These are phyloP conservation scores for Aspergillus wentii DNA, from an alignment of 495 filamentous ascomycete species.

Conservation along the genomic window DNA sequence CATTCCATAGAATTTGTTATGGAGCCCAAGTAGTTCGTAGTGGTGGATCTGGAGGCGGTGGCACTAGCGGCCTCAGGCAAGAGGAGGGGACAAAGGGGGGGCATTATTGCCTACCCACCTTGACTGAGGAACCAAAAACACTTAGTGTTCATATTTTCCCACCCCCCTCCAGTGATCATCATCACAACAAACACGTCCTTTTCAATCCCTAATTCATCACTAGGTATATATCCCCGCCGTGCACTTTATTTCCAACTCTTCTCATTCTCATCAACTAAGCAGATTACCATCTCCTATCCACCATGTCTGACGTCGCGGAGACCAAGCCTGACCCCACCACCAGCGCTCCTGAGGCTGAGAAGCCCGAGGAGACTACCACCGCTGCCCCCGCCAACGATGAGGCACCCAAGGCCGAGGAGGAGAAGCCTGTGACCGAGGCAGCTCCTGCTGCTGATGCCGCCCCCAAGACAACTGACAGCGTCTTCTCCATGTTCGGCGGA, in stretches of 20 bases:
- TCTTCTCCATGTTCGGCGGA: conserved; percentile 98
- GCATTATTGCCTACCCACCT: conserved; percentile 16
- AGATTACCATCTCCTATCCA: no score
- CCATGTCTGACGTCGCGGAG: conserved; percentile 45
- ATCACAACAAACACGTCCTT: conserved; percentile 5
- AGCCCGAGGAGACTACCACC: conserved; percentile 35
- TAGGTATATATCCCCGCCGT: no score
- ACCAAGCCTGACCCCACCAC: conserved; percentile 47
- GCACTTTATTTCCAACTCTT: no score
- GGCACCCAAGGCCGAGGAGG: conserved; percentile 31
- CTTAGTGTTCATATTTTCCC: conserved; percentile 22
- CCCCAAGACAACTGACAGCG: conserved; percentile 59
- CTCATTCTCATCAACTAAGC: no score
- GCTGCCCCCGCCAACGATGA: conserved; percentile 25
- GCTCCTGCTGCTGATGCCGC: conserved; percentile 43
- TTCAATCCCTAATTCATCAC: conserved; percentile 6
- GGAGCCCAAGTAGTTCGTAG: no score
- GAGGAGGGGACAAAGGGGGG: no score
- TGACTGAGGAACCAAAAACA: conserved; percentile 16
- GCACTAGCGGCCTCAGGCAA: conserved; percentile 16
- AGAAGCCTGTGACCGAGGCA: conserved; percentile 34
- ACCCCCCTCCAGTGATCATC: conserved; percentile 8
- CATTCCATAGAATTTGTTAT: no score
- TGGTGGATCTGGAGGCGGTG: no score
- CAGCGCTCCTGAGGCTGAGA: conserved; percentile 35